These are phyloP conservation scores for Coriolopsis trogii DNA, from an alignment of 1,284 basidiomycete genomes.

Conservation along the genomic window DNA sequence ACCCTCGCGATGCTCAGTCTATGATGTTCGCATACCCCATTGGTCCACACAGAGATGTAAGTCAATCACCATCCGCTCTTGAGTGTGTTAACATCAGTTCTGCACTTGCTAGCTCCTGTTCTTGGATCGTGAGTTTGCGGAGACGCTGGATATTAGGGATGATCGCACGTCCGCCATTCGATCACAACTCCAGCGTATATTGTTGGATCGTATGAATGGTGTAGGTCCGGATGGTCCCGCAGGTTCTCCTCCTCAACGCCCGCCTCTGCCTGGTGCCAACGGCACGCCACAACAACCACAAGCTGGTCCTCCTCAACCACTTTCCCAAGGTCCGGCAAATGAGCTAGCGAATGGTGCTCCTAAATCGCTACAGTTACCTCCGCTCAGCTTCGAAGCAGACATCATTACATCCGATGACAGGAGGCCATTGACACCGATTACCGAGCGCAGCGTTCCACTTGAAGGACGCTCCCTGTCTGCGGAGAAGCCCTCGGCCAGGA, in stretches of 20 bases:
- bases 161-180: constrained; percentile 76
- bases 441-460: constrained; percentile 31
- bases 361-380: constrained; percentile 36
- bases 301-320: too few species aligned
- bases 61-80: constrained; percentile 29
- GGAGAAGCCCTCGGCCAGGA: constrained; percentile 12
- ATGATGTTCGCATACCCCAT: constrained; percentile 86
- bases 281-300: too few species aligned
- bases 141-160: constrained; percentile 78
- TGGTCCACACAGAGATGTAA: constrained; percentile 72
- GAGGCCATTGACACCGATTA: constrained; percentile 37
- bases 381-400: constrained; percentile 34
- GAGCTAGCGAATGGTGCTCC: constrained; percentile 5
- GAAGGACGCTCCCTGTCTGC: constrained; percentile 28
- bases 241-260: constrained; percentile 12
- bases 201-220: constrained; percentile 67
- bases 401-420: constrained; percentile 17
- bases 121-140: constrained; percentile 84
- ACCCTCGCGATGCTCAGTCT: constrained; percentile 74
- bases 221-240: constrained; percentile 24
- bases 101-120: constrained; percentile 68
- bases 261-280: too few species aligned
- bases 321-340: background rate
- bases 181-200: constrained; percentile 60
- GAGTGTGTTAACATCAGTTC: constrained; percentile 10